Percentiles rank a stretch among this genome's conserved stretches.
Conservation (phyloP, 2,329 filamentous ascomycete genomes). For the Pseudopithomyces chartarum region DNA sequence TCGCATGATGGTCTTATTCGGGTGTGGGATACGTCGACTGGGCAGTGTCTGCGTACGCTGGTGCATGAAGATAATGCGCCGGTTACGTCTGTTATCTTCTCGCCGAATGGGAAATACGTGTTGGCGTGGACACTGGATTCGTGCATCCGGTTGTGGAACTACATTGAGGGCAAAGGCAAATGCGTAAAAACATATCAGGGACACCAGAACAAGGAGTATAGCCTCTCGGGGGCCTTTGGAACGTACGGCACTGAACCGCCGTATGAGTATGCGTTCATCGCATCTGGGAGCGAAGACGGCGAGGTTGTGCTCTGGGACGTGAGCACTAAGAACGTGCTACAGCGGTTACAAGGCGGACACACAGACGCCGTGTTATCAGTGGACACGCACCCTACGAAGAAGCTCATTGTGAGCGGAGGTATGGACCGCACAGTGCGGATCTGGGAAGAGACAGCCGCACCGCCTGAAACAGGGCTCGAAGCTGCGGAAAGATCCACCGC, state of each 20-base stretch:
- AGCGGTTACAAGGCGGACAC: slow-evolving; percentile 61
- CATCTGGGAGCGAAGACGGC: slow-evolving; percentile 86
- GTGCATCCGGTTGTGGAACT: slow-evolving; percentile 92
- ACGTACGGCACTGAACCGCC: slow-evolving; percentile 54
- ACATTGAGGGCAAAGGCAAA: slow-evolving; percentile 83
- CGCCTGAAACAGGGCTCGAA: slow-evolving; percentile 4
- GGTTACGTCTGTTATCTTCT: slow-evolving; percentile 88
- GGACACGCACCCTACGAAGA: slow-evolving; percentile 60
- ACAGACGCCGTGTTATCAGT: slow-evolving; percentile 65
- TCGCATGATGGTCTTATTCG: slow-evolving; percentile 78
- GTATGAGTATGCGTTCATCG: slow-evolving; percentile 65
- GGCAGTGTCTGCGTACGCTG: slow-evolving; percentile 91
- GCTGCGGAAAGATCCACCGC: neutral
- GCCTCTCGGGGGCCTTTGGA: slow-evolving; percentile 84
- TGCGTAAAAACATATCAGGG: slow-evolving; percentile 98
- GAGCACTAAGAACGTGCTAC: slow-evolving; percentile 79
- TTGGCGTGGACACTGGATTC: slow-evolving; percentile 91
- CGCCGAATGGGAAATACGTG: slow-evolving; percentile 91
- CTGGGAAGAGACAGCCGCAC: slow-evolving; percentile 48
- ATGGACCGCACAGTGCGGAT: slow-evolving; percentile 66
- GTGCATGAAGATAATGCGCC: slow-evolving; percentile 96
- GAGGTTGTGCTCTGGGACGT: slow-evolving; percentile 90
- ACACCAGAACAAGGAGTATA: slow-evolving; percentile 82
- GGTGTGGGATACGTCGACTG: slow-evolving; percentile 94
- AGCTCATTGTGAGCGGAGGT: slow-evolving; percentile 65